phyloP scores from a whole-genome alignment of 805 yeast genomes.

The Ogataea angusta region DNA sequence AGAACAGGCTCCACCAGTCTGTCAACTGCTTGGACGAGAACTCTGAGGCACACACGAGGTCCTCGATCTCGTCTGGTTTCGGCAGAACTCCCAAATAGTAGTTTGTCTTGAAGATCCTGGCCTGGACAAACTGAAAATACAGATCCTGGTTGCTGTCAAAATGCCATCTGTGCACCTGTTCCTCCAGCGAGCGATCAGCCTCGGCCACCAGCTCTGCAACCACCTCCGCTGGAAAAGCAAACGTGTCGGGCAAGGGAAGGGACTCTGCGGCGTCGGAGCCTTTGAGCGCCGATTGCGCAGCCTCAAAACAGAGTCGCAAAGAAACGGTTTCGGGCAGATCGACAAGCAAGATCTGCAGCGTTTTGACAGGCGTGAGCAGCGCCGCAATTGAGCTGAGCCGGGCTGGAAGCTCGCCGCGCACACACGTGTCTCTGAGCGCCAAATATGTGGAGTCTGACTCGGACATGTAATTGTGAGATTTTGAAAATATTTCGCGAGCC shows the following conservation, averaged over 20 bases:
- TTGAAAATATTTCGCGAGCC: background rate
- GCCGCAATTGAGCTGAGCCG: conserved; percentile 7
- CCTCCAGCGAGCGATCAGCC: background rate
- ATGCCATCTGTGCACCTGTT: conserved; percentile 5
- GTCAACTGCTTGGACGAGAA: conserved; percentile 6
- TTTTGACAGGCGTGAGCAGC: background rate
- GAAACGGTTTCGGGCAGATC: conserved; percentile 10
- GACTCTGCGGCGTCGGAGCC: background rate
- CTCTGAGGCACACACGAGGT: conserved; percentile 1
- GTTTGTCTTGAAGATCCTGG: conserved; percentile 21
- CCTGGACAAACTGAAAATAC: conserved; percentile 20
- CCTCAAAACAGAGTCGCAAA: background rate
- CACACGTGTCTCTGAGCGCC: conserved; percentile 1
- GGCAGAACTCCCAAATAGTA: conserved; percentile 11
- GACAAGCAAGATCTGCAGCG: conserved; percentile 3
- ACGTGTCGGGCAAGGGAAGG: background rate
- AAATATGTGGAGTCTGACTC: background rate
- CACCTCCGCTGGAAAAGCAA: background rate
- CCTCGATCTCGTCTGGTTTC: background rate
- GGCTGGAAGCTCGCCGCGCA: conserved; percentile 15
- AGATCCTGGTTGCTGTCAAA: conserved; percentile 3
- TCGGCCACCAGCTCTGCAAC: background rate
- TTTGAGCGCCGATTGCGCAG: background rate
- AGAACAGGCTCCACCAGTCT: conserved; percentile 24
- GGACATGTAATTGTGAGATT: background rate